phyloP scores from a whole-genome alignment of 345 rosid species.

The Jatropha curcas region DNA sequence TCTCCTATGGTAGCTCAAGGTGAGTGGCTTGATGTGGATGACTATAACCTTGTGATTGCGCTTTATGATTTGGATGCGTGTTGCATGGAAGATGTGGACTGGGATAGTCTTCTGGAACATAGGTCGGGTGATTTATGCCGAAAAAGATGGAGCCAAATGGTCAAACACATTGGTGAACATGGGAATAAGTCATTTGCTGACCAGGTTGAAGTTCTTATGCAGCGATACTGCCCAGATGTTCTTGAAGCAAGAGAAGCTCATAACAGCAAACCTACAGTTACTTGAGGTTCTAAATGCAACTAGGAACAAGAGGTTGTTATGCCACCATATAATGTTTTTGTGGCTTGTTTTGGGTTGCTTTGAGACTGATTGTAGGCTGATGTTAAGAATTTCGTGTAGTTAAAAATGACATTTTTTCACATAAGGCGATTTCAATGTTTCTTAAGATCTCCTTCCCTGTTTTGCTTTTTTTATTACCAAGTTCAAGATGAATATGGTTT shows the following conservation, averaged over 20 bases:
- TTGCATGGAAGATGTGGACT: constrained; percentile 77
- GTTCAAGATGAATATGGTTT: background rate
- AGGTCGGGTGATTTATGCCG: constrained; percentile 63
- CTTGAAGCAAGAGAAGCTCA: constrained; percentile 60
- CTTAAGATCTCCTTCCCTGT: constrained; percentile 3
- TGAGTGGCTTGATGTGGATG: constrained; percentile 71
- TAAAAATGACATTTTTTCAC: background rate
- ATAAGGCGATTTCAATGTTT: constrained; percentile 19
- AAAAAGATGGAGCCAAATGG: constrained; percentile 73
- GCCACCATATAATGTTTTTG: background rate
- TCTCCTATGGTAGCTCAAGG: constrained; percentile 71
- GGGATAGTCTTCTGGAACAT: constrained; percentile 68
- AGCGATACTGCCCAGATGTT: constrained; percentile 55
- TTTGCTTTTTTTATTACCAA: no score
- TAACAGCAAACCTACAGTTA: constrained; percentile 38
- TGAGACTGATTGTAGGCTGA: background rate
- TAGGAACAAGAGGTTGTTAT: background rate
- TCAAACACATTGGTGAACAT: constrained; percentile 47
- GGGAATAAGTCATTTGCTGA: constrained; percentile 55
- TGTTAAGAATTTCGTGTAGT: background rate
- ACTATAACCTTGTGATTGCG: constrained; percentile 53
- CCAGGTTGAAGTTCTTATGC: constrained; percentile 59
- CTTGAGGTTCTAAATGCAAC: background rate
- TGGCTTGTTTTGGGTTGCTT: background rate
- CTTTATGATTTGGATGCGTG: constrained; percentile 64